phyloP scores from a whole-genome alignment of 2,329 filamentous ascomycete genomes.

The Apiospora koreana region DNA sequence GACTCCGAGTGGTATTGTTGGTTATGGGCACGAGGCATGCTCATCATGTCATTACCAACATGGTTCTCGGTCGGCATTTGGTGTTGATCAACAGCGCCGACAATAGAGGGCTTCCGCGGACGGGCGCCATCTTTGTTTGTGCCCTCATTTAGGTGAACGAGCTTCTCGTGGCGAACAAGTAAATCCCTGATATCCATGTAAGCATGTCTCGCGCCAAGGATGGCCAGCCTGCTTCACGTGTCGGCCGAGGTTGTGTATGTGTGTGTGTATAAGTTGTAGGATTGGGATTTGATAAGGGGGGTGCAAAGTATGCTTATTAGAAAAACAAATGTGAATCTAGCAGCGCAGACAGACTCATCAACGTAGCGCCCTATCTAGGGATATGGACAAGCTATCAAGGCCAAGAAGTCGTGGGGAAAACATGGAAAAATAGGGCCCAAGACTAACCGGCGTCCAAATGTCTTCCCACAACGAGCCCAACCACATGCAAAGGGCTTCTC shows the following conservation, averaged over 20 bases:
- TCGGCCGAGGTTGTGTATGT: background rate
- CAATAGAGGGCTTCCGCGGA: slow-evolving; percentile 53
- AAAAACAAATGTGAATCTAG: slow-evolving; percentile 14
- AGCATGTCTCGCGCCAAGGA: slow-evolving; percentile 40
- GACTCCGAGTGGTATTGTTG: slow-evolving; percentile 43
- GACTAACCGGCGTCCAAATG: slow-evolving; percentile 62
- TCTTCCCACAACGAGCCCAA: slow-evolving; percentile 63
- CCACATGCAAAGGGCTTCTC: slow-evolving; percentile 64
- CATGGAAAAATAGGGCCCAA: background rate
- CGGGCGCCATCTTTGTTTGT: slow-evolving; percentile 53
- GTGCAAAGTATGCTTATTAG: background rate
- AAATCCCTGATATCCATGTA: slow-evolving; percentile 67
- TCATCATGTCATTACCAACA: slow-evolving; percentile 47
- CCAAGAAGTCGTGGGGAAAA: slow-evolving; percentile 18
- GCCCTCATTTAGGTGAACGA: slow-evolving; percentile 63
- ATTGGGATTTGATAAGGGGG: background rate
- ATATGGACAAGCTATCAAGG: slow-evolving; percentile 14
- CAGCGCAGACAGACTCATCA: slow-evolving; percentile 19
- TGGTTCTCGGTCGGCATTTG: slow-evolving; percentile 50
- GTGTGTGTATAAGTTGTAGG: background rate
- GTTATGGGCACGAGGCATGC: slow-evolving; percentile 39
- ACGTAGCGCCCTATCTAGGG: slow-evolving; percentile 13
- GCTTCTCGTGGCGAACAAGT: slow-evolving; percentile 64
- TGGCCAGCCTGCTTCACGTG: background rate
- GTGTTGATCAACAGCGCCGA: slow-evolving; percentile 40